A percentile compares a stretch with the other conserved stretches of the same genome.
phyloP scores from a whole-genome alignment of 2,329 filamentous ascomycete genomes.

The Aspergillus floridensis region DNA sequence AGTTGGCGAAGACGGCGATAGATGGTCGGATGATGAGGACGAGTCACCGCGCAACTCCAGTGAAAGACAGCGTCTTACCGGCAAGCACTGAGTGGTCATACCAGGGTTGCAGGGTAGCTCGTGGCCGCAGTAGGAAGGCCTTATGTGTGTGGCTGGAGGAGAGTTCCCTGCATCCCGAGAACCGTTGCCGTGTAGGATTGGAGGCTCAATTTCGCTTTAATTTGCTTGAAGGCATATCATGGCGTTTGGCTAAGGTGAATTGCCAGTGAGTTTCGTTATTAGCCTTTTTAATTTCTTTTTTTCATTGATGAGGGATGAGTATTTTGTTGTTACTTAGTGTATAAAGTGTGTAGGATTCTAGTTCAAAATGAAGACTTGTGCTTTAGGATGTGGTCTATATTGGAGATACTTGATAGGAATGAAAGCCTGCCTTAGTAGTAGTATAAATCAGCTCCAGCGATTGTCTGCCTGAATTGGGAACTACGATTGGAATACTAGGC shows the following conservation, averaged over 20 bases:
- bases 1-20: conserved; percentile 81
- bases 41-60: conserved; percentile 53
- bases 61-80: conserved; percentile 51
- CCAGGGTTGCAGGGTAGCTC: neutral
- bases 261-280: conserved; percentile 3
- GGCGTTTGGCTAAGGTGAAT: conserved; percentile 20
- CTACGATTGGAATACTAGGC: too few species aligned
- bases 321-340: conserved; percentile 6
- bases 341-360: conserved; percentile 3
- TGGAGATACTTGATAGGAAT: neutral
- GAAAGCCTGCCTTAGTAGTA: too few species aligned
- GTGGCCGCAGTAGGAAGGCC: neutral
- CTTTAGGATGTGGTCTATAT: neutral
- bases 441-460: too few species aligned
- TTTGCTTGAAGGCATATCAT: conserved; percentile 21
- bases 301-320: conserved; percentile 9
- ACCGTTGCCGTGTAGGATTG: conserved; percentile 10
- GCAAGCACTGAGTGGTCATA: conserved; percentile 31
- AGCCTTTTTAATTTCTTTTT: conserved; percentile 1
- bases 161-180: neutral
- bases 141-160: neutral
- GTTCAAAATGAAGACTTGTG: conserved; percentile 1
- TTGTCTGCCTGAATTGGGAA: too few species aligned
- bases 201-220: conserved; percentile 11
- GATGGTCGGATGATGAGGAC: conserved; percentile 70